Evolutionary conservation across 306 rosid genomes (phyloP).

Genomic region (Glycyrrhiza uralensis): DNA sequence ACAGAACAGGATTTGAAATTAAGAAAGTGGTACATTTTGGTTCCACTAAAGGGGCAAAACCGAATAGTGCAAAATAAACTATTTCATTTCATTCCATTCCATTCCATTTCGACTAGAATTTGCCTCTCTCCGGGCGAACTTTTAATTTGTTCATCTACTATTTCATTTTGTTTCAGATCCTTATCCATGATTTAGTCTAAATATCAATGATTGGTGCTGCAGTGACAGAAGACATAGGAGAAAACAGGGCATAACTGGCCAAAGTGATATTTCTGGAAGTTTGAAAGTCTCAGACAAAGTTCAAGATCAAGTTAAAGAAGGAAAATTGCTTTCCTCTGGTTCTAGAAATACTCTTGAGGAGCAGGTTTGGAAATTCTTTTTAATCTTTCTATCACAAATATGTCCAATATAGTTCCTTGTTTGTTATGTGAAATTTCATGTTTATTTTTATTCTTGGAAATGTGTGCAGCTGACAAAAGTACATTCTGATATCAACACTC

Average conservation of each 20-base stretch:
- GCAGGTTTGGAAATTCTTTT: slow-evolving; percentile 49
- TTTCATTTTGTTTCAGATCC: slow-evolving; percentile 20
- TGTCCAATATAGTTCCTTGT: slow-evolving; percentile 6
- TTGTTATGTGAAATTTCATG: slow-evolving; percentile 1
- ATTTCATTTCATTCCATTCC: not conserved
- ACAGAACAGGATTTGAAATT: not conserved
- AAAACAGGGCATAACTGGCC: slow-evolving; percentile 49
- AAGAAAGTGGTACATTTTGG: not conserved
- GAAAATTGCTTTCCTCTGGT: slow-evolving; percentile 42
- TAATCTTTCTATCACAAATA: not conserved
- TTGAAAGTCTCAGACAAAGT: slow-evolving; percentile 51
- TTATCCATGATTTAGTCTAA: slow-evolving; percentile 7
- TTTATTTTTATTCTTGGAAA: slow-evolving; percentile 36
- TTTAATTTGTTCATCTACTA: not conserved
- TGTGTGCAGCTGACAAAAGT: slow-evolving; percentile 66
- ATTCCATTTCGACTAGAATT: not conserved
- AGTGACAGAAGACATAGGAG: slow-evolving; percentile 64
- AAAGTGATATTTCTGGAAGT: slow-evolving; percentile 66
- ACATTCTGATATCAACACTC: slow-evolving; percentile 46
- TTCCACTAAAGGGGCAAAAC: not conserved
- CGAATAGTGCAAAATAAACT: not conserved
- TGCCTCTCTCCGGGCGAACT: not conserved
- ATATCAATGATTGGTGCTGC: slow-evolving; percentile 16
- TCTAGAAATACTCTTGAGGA: slow-evolving; percentile 58
- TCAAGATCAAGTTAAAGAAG: slow-evolving; percentile 56